Percentiles rank a stretch among this genome's conserved stretches.
Evolutionary conservation across 805 yeast genomes (phyloP).

Genomic region (Brettanomyces anomalus): DNA sequence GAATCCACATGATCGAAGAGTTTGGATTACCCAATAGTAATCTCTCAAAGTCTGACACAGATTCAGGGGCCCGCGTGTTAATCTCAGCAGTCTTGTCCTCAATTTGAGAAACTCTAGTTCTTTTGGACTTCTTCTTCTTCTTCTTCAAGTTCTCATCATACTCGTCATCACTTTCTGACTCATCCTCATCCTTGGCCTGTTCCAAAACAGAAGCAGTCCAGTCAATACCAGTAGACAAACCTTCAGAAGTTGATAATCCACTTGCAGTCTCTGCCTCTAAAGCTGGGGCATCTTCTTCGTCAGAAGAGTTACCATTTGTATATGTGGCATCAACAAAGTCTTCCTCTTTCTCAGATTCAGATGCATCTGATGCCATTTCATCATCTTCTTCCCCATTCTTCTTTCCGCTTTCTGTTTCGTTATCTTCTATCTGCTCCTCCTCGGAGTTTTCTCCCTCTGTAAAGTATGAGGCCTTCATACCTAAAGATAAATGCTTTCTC

Average conservation of each 20-base stretch:
- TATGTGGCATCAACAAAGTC: conserved; percentile 19
- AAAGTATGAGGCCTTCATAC: conserved; percentile 93
- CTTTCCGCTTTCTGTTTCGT: not conserved
- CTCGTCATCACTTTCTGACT: conserved; percentile 45
- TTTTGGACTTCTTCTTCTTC: conserved; percentile 35
- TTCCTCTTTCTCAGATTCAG: conserved; percentile 20
- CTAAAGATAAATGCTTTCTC: conserved; percentile 74
- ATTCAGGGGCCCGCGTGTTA: conserved; percentile 81
- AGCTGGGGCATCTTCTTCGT: conserved; percentile 10
- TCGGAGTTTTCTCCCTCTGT: conserved; percentile 19
- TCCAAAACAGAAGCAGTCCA: conserved; percentile 91
- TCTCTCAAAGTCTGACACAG: conserved; percentile 87
- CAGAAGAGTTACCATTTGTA: conserved; percentile 13
- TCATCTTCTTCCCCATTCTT: conserved; percentile 21
- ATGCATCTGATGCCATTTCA: conserved; percentile 21
- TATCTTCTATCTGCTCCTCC: conserved; percentile 4
- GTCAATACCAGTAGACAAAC: conserved; percentile 84
- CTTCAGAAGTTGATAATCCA: conserved; percentile 28
- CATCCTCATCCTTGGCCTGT: conserved; percentile 56
- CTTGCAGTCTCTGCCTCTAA: conserved; percentile 21
- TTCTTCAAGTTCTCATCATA: conserved; percentile 30
- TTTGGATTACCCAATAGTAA: conserved; percentile 85
- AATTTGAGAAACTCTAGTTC: conserved; percentile 30
- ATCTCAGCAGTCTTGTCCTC: conserved; percentile 84
- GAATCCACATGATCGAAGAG: conserved; percentile 93